phyloP scores from a whole-genome alignment of 768 basidiomycete species.

The Xerocomellus amylosporus region DNA sequence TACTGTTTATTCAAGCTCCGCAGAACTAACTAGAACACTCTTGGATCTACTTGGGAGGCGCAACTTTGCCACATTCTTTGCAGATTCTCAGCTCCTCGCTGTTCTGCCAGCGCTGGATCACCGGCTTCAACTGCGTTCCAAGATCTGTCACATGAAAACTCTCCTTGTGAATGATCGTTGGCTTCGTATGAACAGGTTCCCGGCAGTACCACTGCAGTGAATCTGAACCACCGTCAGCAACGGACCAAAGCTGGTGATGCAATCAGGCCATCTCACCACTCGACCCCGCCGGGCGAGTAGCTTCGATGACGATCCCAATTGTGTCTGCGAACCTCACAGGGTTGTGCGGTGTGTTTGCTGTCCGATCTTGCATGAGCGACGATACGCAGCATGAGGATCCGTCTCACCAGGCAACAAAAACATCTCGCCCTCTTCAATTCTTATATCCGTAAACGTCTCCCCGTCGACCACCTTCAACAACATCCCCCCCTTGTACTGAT shows the following conservation, averaged over 20 bases:
- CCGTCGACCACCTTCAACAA: conserved; percentile 82
- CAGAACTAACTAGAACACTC: neutral
- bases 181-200: conserved; percentile 53
- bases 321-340: conserved; percentile 90
- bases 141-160: conserved; percentile 86
- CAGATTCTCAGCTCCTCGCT: conserved; percentile 67
- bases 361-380: neutral
- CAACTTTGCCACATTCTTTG: conserved; percentile 61
- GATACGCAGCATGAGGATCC: neutral
- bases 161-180: conserved; percentile 76
- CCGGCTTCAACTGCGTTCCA: conserved; percentile 89
- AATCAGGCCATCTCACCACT: conserved; percentile 50
- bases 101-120: conserved; percentile 82
- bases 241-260: neutral
- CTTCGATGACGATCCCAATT: conserved; percentile 88
- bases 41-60: conserved; percentile 19
- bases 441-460: conserved; percentile 76
- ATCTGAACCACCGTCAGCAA: conserved; percentile 47
- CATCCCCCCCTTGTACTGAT: conserved; percentile 95
- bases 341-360: conserved; percentile 95
- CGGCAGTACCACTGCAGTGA: conserved; percentile 91
- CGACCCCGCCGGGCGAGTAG: conserved; percentile 70
- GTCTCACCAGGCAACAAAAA: conserved; percentile 84
- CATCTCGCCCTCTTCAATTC: conserved; percentile 95
- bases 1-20: conserved; percentile 19